These are phyloP conservation scores for Akanthomyces lecanii DNA, from an alignment of 2,329 filamentous ascomycete species.

Conservation along the genomic window DNA sequence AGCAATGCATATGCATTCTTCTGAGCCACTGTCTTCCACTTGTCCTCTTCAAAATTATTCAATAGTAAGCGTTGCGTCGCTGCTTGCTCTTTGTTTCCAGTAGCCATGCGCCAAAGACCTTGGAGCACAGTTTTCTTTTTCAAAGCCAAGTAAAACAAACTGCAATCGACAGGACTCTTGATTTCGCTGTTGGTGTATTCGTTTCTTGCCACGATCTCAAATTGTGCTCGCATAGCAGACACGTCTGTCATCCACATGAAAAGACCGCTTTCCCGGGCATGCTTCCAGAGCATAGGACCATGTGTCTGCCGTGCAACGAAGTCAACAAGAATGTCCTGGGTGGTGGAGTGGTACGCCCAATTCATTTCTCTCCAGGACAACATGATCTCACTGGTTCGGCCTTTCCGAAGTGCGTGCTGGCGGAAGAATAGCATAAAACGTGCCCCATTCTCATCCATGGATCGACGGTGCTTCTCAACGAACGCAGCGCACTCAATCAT, in stretches of 20 bases:
- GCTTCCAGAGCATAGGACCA: constrained; percentile 75
- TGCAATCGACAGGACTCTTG: constrained; percentile 88
- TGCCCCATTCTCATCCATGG: constrained; percentile 85
- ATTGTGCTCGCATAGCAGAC: constrained; percentile 66
- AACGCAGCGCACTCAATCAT: constrained; percentile 80
- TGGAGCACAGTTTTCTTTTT: constrained; percentile 86
- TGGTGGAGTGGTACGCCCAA: constrained; percentile 79
- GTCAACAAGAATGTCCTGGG: constrained; percentile 85
- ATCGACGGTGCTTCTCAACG: constrained; percentile 81
- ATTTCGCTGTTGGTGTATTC: constrained; percentile 86
- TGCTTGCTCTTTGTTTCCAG: constrained; percentile 79
- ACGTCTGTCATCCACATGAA: constrained; percentile 91
- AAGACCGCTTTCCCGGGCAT: constrained; percentile 80
- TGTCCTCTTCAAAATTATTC: constrained; percentile 85
- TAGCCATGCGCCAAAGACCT: constrained; percentile 91
- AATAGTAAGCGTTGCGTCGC: constrained; percentile 74
- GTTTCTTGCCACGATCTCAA: constrained; percentile 86
- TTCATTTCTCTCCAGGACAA: constrained; percentile 77
- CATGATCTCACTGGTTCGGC: constrained; percentile 58
- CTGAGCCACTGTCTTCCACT: constrained; percentile 83
- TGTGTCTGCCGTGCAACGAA: constrained; percentile 78
- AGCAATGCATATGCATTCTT: constrained; percentile 97
- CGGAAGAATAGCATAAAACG: constrained; percentile 85
- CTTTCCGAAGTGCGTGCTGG: constrained; percentile 69
- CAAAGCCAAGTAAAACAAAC: constrained; percentile 84